phyloP scores from a whole-genome alignment of 2,329 filamentous ascomycete genomes.

The Aschersonia sp. region DNA sequence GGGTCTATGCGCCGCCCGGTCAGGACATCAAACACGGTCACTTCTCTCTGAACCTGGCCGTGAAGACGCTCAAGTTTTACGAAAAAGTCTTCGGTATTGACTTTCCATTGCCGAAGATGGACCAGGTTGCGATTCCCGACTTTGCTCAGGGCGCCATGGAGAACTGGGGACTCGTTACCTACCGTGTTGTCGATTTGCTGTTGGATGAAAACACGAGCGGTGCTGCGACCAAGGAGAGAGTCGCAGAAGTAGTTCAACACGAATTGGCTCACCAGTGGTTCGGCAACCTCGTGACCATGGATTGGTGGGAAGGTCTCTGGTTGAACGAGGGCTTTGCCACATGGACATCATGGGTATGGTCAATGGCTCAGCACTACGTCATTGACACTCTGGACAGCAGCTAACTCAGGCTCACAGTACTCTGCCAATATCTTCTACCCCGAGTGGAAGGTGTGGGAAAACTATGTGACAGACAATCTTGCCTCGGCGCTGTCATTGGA shows the following conservation, averaged over 20 bases:
- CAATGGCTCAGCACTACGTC: not conserved
- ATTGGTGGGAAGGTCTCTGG: constrained; percentile 97
- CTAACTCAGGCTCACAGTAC: constrained; percentile 27
- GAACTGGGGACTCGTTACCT: constrained; percentile 95
- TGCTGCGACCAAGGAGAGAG: constrained; percentile 78
- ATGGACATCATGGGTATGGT: constrained; percentile 20
- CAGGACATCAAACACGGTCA: constrained; percentile 81
- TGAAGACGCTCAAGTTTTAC: constrained; percentile 83
- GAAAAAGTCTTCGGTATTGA: constrained; percentile 64
- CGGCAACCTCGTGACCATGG: constrained; percentile 93
- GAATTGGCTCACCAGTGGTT: constrained; percentile 98
- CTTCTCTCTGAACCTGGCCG: constrained; percentile 82
- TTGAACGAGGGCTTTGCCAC: constrained; percentile 81
- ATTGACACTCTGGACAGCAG: not conserved
- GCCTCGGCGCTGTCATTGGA: constrained; percentile 79
- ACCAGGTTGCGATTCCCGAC: constrained; percentile 85
- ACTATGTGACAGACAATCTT: constrained; percentile 84
- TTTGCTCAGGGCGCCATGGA: constrained; percentile 96
- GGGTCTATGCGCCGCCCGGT: constrained; percentile 86
- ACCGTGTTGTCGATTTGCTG: constrained; percentile 69
- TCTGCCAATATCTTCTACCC: constrained; percentile 91
- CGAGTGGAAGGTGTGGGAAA: constrained; percentile 97
- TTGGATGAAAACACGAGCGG: constrained; percentile 86
- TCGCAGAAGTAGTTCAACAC: constrained; percentile 92
- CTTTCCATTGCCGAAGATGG: constrained; percentile 31